Evolutionary conservation across 2,329 filamentous ascomycete genomes (phyloP), one percentile per base, ranked within the genome.

Genomic region (Parastagonospora avenae): DNA sequence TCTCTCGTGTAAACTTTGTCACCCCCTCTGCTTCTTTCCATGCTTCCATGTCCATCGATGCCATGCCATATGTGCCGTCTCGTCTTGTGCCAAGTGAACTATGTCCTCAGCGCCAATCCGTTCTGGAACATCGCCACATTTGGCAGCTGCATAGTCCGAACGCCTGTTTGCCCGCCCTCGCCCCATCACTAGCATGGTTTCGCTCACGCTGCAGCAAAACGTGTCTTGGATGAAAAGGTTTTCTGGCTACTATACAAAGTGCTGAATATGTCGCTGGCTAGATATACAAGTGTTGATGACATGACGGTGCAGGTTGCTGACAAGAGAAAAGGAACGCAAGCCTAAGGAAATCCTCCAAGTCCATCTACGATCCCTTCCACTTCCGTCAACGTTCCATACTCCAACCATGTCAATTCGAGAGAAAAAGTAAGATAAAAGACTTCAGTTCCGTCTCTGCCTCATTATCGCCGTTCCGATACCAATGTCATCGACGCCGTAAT

Each of bases 221-320:
- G 16, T 31, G 15, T 15, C 16, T 31, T 19, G n/a, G 12, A 8
- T 27, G 37, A 27, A 24, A 16, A 15, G n/a, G 15, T 50, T 39
- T 41, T 53, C 38, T 27, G 46, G 29, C 38, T 50, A 48, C 30
- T 46, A 45, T 50, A 39, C 47, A 52, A 46, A 19, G 36, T 5
- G 2, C 37, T 46, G 47, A 48, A 8, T 48, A 55, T 52, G 12
- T 45, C 41, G 47, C 43, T 39, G 48, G 12, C 49, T 55, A 57
- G 38, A 31, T 40, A 54, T 58, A 52, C 45, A 47, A 38, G 45
- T 35, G 27, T 30, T 51, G 29, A 47, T 41, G 33, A 32, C 52
- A 42, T 51, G 47, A 46, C 36, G 29, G 16, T 33, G 36, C 44
- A 50, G 48, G 2, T 42, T 45, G 46, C 43, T 29, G 14, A 28